phyloP scores from a whole-genome alignment of 2,329 filamentous ascomycete genomes.

The Graphiopsis chlorocephala region DNA sequence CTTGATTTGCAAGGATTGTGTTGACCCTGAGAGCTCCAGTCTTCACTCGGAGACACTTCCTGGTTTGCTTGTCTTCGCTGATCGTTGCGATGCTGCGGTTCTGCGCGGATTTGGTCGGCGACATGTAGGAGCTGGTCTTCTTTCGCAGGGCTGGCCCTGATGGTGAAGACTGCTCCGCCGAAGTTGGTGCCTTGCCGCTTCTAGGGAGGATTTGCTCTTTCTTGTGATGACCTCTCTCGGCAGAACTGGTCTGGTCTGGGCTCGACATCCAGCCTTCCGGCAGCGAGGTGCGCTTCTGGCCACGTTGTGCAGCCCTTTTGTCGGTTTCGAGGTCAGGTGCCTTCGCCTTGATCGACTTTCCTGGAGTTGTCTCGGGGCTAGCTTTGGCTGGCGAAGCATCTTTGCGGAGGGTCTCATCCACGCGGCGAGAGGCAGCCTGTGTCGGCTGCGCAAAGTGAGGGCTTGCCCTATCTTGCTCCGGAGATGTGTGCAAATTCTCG shows the following conservation, averaged over 20 bases:
- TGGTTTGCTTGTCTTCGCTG: not conserved
- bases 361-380: conserved; percentile 18
- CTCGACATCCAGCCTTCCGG: conserved; percentile 29
- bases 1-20: not conserved
- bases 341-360: conserved; percentile 21
- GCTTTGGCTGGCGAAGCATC: conserved; percentile 17
- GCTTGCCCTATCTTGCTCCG: not conserved
- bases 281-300: conserved; percentile 26
- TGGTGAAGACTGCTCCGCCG: not conserved
- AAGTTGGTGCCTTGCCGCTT: not conserved
- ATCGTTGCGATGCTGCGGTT: conserved; percentile 1
- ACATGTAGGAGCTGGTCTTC: conserved; percentile 33
- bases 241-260: conserved; percentile 29
- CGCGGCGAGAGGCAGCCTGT: conserved; percentile 25
- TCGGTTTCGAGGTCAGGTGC: conserved; percentile 21
- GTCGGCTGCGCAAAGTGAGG: conserved; percentile 34
- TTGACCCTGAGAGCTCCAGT: not conserved
- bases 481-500: not conserved
- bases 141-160: conserved; percentile 21
- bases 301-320: conserved; percentile 21
- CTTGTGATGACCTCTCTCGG: not conserved
- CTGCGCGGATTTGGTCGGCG: conserved; percentile 28
- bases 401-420: conserved; percentile 26
- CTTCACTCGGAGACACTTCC: not conserved
- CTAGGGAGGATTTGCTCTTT: not conserved